Base-by-base conservation (phyloP, 2,329 filamentous ascomycete genomes). In the Podosphaera xanthii region DNA sequence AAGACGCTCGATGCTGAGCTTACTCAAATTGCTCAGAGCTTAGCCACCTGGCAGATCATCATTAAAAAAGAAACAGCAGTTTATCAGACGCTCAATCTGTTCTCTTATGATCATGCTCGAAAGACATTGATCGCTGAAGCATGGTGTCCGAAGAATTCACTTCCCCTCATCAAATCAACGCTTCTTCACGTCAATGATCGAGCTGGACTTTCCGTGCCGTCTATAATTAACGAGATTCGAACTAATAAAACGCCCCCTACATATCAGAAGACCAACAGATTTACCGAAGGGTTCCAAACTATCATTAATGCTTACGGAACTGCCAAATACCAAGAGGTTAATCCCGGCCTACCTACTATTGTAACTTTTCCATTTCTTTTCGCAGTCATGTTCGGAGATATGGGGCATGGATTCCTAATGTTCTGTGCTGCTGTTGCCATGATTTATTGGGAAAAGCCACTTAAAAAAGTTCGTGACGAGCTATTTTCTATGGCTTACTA, bases 341-440 rank as follows among this genome's bases (percentile, higher is more conserved):
- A 98, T 73, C 92, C 92, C 60, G 91, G 89, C 62, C 78, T 98
- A 31, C 91, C 91, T 44, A 92, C 94, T 58, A 89, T 97, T 65
- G 84, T 98, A 63, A 98, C 92, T 4, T 98, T 98, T 73, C 92
- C 94, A n/a, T 98, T 98, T 77, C 77, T 98, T 62, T 98, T 98
- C 70, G 92, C 92, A 57, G 92, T 98, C 80, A 98, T 98, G 92
- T 98, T 98, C 70, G 94, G 92, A 76, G 92, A 98, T 72, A 84
- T 95, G 61, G 94, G 92, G 58, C 92, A 98, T 69, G 92, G 91
- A 64, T 72, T 84, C 64, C 86, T 98, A 71, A 94, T 98, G 86
- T 77, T 91, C 50, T 70, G 81, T 59, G 86, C 88, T 60, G 87
- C 92, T 12, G 68, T 82, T 59, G 87, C 89, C 60, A 95, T 98